Evolutionary conservation across 2,329 filamentous ascomycete species (phyloP).

Genomic region (Colletotrichum lini): DNA sequence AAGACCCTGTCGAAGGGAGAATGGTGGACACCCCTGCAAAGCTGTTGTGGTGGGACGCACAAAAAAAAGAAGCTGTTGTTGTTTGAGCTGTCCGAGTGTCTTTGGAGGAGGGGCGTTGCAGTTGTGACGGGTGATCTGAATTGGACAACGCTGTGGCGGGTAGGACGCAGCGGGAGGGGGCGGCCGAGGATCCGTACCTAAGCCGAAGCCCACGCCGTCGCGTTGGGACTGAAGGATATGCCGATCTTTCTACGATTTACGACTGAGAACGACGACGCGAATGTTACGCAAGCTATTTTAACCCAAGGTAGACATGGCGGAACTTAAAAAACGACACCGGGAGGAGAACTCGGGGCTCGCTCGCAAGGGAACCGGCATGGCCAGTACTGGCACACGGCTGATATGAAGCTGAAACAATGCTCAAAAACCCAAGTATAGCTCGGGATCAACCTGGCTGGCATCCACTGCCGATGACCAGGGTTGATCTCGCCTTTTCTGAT

Average conservation of each 20-base stretch:
- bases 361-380: background rate
- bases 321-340: background rate
- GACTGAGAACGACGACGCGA: background rate
- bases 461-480: background rate
- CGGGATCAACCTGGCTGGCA: background rate
- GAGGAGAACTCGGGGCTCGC: background rate
- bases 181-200: background rate
- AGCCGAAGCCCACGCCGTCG: background rate
- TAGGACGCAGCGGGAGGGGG: background rate
- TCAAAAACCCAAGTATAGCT: no score
- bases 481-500: background rate
- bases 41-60: constrained; percentile 43
- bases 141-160: constrained; percentile 8
- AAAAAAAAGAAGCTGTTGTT: constrained; percentile 41
- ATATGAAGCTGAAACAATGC: background rate
- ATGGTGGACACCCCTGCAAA: constrained; percentile 41
- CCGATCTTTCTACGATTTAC: background rate
- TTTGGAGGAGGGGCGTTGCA: constrained; percentile 31
- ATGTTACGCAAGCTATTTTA: background rate
- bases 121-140: constrained; percentile 41
- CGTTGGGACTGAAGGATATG: background rate
- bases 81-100: constrained; percentile 32
- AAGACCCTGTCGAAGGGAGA: constrained; percentile 41
- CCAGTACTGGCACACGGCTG: background rate
- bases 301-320: background rate